Base-by-base conservation (phyloP, 257 asterid genomes). In the Paulownia fortunei region DNA sequence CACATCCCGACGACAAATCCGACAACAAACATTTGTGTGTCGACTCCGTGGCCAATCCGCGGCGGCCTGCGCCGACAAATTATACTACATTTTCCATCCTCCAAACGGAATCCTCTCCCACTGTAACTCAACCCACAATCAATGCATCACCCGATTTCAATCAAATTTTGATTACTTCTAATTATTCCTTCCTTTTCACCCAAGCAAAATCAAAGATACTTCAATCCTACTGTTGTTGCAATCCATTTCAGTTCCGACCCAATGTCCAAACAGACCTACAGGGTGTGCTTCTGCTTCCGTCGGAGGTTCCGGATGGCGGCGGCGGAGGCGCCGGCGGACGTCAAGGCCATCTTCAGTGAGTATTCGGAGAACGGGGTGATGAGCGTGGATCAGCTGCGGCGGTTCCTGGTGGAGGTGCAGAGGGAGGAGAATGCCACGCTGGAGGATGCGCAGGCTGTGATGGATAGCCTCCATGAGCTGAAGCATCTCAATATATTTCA, bases 381-480 rank as follows among this genome's bases (percentile, higher is more conserved):
- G 90, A 47, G 77, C 69, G 74, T 72, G 60, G 92, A 86, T 34
- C 87, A 78, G 41, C 71, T 88, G 77, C 87, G 79, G 44, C 79
- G 86, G 69, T 88, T 86, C 79, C 73, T 88, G 74, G 82, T 80
- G 71, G 90, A 86, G 85, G 85, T 86, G 80, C 92, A 88, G 83
- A 66, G 76, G 11, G 88, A 86, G 71, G 86, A 82, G 49, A 30
- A 49, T 30, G 83, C 90, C 24, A 88, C 90, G 52, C 19, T 72
- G 82, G 87, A 82, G 24, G 88, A 84, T 21, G 89, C 90, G 32
- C 89, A 85, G 76, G 81, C 79, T 11, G 64, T 85, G 1, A 74
- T 87, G 69, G 89, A 84, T 21, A 19, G 76, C 27, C 80, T 83
- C 34, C 73, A 75, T 21, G 80, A 80, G 63, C 73, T 80, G 46